Evolutionary conservation across 176 grass and related monocot species (phyloP), one percentile per base, ranked within the genome.

Genomic region (Cymbopogon citratus): DNA sequence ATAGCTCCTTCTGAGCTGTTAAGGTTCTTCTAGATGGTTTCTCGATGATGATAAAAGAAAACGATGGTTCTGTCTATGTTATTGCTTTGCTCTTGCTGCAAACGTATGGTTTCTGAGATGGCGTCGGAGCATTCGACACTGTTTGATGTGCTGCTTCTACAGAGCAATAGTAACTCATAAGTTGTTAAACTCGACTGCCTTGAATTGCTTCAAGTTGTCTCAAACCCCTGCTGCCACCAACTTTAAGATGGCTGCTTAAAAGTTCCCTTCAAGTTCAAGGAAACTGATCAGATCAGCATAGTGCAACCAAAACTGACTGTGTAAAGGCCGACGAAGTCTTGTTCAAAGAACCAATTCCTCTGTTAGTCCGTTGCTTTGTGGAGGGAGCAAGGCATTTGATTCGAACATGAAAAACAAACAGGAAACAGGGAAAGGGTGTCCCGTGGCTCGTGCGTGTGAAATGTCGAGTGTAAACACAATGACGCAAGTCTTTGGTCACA

Each of bases 211-310:
- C 40, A 63, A 43, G 40, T 43, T n/a, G 36, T 33, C 62, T 44
- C 63, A 44, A 59, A n/a, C 13, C 43, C 24, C 36, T 65, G 31
- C 56, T 52, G 28, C 63, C 27, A 71, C 79, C 71, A 63, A 71
- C 39, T 76, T 76, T 11, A 76, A 62, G 49, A 66, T 51, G 63
- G 25, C 19, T 13, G 24, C 45, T 5, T 68, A 25, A 31, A 63
- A 81, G 36, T 63, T 87, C 35, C 21, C 74, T 62, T 82, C 63
- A 34, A 39, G 29, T 76, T 28, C 63, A 82, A 81, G 79, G 63
- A 76, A 69, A 69, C 60, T 59, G 26, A 41, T 35, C 70, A 59
- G 65, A 71, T 59, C 26, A 67, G 61, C 70, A 45, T 38, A 63
- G 38, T 52, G 25, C 66, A 71, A 49, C 26, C 13, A 6, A 84